Base-by-base conservation (phyloP, 176 grass and related monocot genomes). In the Oryza coarctata region DNA sequence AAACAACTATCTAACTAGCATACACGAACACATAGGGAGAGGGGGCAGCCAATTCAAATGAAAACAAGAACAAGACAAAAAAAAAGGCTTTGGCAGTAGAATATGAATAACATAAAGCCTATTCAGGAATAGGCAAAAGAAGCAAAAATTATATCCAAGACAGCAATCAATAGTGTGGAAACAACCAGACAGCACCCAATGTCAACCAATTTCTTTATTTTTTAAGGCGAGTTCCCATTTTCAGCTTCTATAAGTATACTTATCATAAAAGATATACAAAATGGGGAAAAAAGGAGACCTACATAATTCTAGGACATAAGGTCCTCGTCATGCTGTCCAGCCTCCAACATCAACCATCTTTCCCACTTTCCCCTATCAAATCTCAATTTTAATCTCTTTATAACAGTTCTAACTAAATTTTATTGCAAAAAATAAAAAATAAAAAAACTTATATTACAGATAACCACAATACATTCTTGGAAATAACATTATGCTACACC, bases 281-380 rank as follows among this genome's bases (percentile, higher is more conserved):
- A 20, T 74, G 81, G 68, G 63, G 76, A 76, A 76, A 82, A 88
- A 76, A 68, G 82, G 82, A 86, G 87, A 95, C 96, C 93, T 95
- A 95, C 93, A 91, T 84, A 36, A 79, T 83, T 81, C 84, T 86
- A 94, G 82, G 85, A 80, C 50, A 89, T 78, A 80, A 70, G 70
- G 86, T 76, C 80, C 87, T 82, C 78, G 17, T 86, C 83, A 88
- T 83, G 85, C 73, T 86, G 84, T 80, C 80, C 58, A 76, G 86
- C 61, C 85, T 85, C 90, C 84, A 85, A 86, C 72, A 88, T 98
- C 93, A 98, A 93, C 95, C 95, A 93, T 98, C 89, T 71, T 98
- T 84, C 88, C 92, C 92, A 95, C 79, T 86, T 81, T 64, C 88
- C 72, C 94, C 91, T 97, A 94, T 92, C 84, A 97, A 97, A 92